Base-by-base conservation (phyloP, 495 filamentous ascomycete species). In the Jackrogersella multiformis region DNA sequence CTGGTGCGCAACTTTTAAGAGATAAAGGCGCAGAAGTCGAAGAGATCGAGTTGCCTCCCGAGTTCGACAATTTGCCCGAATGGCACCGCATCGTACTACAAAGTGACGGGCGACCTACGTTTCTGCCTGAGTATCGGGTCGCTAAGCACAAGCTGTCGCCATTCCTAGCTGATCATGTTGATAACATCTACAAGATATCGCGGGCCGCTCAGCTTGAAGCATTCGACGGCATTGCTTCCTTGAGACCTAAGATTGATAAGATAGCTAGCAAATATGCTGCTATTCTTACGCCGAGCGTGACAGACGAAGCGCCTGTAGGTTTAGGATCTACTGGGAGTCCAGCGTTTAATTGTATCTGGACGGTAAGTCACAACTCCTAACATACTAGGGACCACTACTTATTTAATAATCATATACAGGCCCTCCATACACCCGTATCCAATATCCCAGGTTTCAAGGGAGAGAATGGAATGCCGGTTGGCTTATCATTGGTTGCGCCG, bases 381-480 rank as follows among this genome's bases (percentile, higher is more conserved):
- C 21, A 34, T 5, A 13, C 2, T 12, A 4, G 12, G 18, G 16
- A 1, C 0, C 1, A 10, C 13, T 23, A 2, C 30, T 53, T 6
- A 53, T 36, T 45, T 18, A 18, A 12, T 30, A 15, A 13, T 21
- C 1, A 32, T 20, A n/a, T 63, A 52, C 51, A 78, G 69, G 78
- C 76, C 23, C 68, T 85, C 10, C 83, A 84, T 42, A 79, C 78
- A 5, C 83, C 84, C 5, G 78, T 78, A 15, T 64, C 84, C 26
- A 82, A 85, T 44, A 64, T 85, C 5, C 82, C 82, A 1, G 84
- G 80, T 0, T 85, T 86, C 56, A 73, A 74, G 34, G 82, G 83
- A 0, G 76, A 70, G 38, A 77, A 81, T 46, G 79, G 77, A 3
- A 74, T 85, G 78, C 83, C 83, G 0, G 74, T 86, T 45, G 83